Evolutionary conservation across 306 rosid genomes (phyloP), one percentile per base, ranked within the genome.

Genomic region (Fagus crenata): DNA sequence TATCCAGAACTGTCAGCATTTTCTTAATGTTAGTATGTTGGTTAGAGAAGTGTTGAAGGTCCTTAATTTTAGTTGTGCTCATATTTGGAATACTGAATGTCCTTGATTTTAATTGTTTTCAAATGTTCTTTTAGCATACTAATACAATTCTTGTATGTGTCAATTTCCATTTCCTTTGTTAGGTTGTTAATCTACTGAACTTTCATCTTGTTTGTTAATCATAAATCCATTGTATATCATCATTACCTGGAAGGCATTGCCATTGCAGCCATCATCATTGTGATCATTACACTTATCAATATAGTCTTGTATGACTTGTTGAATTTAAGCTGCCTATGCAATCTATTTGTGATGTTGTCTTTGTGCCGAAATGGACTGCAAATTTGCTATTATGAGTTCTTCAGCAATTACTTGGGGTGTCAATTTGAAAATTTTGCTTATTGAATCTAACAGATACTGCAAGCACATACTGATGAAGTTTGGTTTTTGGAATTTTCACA

Each of bases 401-500:
- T 32, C 64, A 58, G 11, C 64, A 7, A 28, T 58, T 58, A 58
- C 37, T 58, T 58, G 64, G 64, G 32, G 64, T 7, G 36, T 28
- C 64, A 58, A 58, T 58, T 58, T 65, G 49, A 65, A 65, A 65
- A 17, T 39, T 65, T n/a, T 65, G 49, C 49, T 39, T 40, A 7
- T 65, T 65, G 71, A 65, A 65, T 65, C 31, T 3, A 6, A 31
- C 83, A 87, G 91, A 71, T 85, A 78, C 76, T 87, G 75, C 84
- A 83, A 70, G 83, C 61, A 59, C 91, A 87, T 81, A 70, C 42
- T 42, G 82, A 87, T 63, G 91, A 87, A 85, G 85, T 87, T 74
- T 87, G 89, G 91, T 87, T 82, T 58, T 63, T 87, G 83, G 80
- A 85, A 74, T 87, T 87, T 78, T 87, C 91, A 49, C 87, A 87